Percentiles rank a stretch among this genome's conserved stretches.
Evolutionary conservation across 306 rosid species (phyloP).

Genomic region (Hippophae tibetana): DNA sequence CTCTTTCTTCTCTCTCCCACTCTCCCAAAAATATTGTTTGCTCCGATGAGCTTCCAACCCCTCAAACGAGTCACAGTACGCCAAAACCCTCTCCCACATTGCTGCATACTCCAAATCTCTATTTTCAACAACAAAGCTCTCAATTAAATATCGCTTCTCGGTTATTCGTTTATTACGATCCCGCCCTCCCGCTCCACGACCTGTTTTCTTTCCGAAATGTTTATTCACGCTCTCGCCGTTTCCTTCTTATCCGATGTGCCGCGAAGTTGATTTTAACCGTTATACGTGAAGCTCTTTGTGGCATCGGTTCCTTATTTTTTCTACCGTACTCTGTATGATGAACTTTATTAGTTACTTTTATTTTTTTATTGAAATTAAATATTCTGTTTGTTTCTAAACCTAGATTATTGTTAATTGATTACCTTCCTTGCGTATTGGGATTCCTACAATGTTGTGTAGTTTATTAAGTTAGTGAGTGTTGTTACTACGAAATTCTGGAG

Average conservation of each 20-base stretch:
- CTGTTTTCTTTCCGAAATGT: slow-evolving; percentile 10
- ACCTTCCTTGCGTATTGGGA: not conserved
- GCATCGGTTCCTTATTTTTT: slow-evolving; percentile 18
- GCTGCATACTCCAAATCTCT: not conserved
- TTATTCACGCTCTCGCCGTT: slow-evolving; percentile 15
- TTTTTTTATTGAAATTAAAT: not conserved
- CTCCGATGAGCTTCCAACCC: slow-evolving; percentile 23
- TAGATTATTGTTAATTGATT: slow-evolving; percentile 11
- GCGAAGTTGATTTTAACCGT: slow-evolving; percentile 10
- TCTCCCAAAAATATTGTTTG: slow-evolving; percentile 17
- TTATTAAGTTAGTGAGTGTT: not conserved
- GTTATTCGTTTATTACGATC: slow-evolving; percentile 23
- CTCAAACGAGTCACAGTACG: not conserved
- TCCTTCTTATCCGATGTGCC: slow-evolving; percentile 8
- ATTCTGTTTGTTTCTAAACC: slow-evolving; percentile 7
- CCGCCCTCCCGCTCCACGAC: slow-evolving; percentile 13
- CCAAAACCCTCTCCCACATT: slow-evolving; percentile 1
- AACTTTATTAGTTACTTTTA: not conserved
- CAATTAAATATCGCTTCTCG: slow-evolving; percentile 2
- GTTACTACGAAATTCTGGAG: not conserved
- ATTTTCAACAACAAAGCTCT: not conserved
- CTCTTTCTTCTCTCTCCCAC: slow-evolving; percentile 15
- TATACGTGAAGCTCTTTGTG: slow-evolving; percentile 16
- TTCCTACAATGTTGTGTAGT: not conserved
- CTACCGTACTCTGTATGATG: slow-evolving; percentile 11